These are phyloP conservation scores for Sisymbrium altissimum DNA, from an alignment of 345 rosid genomes.

Conservation along the genomic window DNA sequence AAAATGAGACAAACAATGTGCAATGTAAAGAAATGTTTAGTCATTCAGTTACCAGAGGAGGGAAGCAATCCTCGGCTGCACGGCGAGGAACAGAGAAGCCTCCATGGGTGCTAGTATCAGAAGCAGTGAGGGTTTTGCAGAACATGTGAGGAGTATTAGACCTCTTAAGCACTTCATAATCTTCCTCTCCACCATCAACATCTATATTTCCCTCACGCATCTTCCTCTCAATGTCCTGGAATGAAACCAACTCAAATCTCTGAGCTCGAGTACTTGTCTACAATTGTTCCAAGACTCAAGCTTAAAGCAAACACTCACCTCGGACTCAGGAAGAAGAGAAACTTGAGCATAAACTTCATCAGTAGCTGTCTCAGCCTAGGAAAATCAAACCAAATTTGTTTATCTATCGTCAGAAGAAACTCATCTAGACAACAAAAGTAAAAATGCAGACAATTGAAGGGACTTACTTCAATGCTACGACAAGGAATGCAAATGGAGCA, in stretches of 20 bases:
- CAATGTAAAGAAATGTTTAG: neutral
- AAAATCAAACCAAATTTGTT: neutral
- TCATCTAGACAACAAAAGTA: neutral
- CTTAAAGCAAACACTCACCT: conserved; percentile 44
- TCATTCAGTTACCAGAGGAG: conserved; percentile 61
- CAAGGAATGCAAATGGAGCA: neutral
- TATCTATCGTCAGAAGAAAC: neutral
- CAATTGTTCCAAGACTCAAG: neutral
- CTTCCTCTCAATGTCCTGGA: conserved; percentile 53
- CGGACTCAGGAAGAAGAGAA: conserved; percentile 68
- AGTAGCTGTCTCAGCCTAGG: conserved; percentile 82
- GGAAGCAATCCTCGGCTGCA: conserved; percentile 99
- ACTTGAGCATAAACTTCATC: conserved; percentile 98
- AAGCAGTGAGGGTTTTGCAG: conserved; percentile 98
- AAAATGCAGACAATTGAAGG: neutral
- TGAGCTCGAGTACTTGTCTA: neutral
- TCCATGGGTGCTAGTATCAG: conserved; percentile 99
- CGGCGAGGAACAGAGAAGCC: conserved; percentile 99
- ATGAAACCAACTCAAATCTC: neutral
- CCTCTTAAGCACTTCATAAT: conserved; percentile 54
- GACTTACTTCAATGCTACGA: neutral
- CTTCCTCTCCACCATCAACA: conserved; percentile 65
- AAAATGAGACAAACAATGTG: neutral
- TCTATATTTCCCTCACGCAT: conserved; percentile 49
- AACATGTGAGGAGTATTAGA: conserved; percentile 91